Base-by-base conservation (phyloP, 2,329 filamentous ascomycete species). In the Aschersonia sp. region DNA sequence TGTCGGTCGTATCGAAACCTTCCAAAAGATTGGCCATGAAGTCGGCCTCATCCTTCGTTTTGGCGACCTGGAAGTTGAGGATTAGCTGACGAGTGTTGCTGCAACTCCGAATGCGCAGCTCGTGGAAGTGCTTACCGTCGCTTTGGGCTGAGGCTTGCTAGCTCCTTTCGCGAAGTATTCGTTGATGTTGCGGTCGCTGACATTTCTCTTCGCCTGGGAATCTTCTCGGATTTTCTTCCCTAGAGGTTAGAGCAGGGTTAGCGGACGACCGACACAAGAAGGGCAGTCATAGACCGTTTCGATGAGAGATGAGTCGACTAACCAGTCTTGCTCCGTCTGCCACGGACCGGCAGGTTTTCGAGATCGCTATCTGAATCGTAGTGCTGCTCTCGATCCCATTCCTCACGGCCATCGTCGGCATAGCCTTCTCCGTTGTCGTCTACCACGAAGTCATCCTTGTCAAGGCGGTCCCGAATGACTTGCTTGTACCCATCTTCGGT, bases 371-470 rank as follows among this genome's bases (percentile, higher is more conserved):
- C 87, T 37, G 81, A 84, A 52, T 83, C 76, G 62, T 83, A 78
- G 52, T 75, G 72, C 50, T 73, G 73, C 53, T 83, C 74, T 56
- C 84, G 78, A 65, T 90, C 81, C 89, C 90, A 90, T 57, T 97
- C 92, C 66, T 95, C 89, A 48, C 92, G 83, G 51, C 92, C 92
- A 60, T 97, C 92, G 62, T 97, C 90, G 54, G 87, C 90, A 59
- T 98, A 98, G 39, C 92, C 90, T 62, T 90, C 87, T 59, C 90
- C 90, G 69, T 95, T 94, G 68, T 98, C 92, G 69, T 97, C 92
- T 50, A 98, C 89, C 46, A 98, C 90, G 59, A 98, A 98, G 67
- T 98, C 92, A 58, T 98, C 92, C 58, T 94, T 76, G 60, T 97
- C 86, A 46, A 98, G 73, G 44, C 92, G 83, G 48, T 83, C 80